Conservation (phyloP, 306 rosid species). For the Astragalus glycyphyllos region DNA sequence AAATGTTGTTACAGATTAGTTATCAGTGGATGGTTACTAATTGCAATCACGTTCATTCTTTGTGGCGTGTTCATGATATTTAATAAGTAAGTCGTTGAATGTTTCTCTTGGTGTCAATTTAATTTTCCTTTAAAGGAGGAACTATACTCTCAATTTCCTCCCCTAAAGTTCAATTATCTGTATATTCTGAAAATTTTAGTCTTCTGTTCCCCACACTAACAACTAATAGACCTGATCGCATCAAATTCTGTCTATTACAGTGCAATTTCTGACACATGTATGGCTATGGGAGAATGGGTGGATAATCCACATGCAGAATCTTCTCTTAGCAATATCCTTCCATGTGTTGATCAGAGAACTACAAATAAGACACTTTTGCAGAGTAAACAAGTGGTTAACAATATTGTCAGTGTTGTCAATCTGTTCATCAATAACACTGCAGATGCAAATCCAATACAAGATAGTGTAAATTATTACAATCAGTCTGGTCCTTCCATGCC, state of each 20-base stretch:
- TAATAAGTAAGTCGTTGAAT: conserved; percentile 61
- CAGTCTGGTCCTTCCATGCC: conserved; percentile 91
- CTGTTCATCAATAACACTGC: conserved; percentile 68
- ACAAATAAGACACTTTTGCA: conserved; percentile 78
- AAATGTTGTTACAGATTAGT: conserved; percentile 71
- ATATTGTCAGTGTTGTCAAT: conserved; percentile 73
- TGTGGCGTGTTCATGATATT: conserved; percentile 83
- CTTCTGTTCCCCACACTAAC: background rate
- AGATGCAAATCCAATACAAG: conserved; percentile 57
- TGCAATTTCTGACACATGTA: conserved; percentile 82
- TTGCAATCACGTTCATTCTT: conserved; percentile 78
- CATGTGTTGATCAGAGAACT: conserved; percentile 83
- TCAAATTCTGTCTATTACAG: conserved; percentile 47
- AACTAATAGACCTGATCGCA: background rate
- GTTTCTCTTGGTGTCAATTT: background rate
- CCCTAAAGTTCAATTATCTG: too few relatives aligned
- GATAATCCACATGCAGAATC: conserved; percentile 87
- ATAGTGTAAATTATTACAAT: conserved; percentile 57
- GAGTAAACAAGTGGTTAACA: conserved; percentile 73
- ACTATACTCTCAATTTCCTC: background rate
- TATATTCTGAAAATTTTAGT: too few relatives aligned
- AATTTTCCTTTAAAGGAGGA: background rate
- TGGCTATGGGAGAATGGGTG: conserved; percentile 96
- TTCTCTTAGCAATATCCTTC: conserved; percentile 84
- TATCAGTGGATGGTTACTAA: conserved; percentile 84